Percentiles rank a stretch among this genome's conserved stretches.
Evolutionary conservation across 1,139 yeast genomes (phyloP).

Genomic region (Lodderomyces orthopsilosis): DNA sequence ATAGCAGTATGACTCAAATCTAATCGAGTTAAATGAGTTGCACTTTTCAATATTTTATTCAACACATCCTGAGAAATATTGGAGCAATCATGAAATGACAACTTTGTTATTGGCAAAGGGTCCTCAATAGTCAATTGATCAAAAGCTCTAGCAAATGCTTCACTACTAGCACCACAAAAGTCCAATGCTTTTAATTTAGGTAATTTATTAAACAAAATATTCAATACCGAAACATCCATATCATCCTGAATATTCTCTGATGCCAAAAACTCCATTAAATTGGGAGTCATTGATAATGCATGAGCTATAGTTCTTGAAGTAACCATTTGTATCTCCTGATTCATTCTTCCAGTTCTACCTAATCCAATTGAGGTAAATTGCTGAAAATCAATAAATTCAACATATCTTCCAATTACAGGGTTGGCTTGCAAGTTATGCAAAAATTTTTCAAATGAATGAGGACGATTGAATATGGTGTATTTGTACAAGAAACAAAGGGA

Average conservation of each 20-base stretch:
- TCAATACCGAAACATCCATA: constrained; percentile 59
- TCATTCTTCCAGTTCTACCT: constrained; percentile 88
- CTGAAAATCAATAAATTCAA: constrained; percentile 79
- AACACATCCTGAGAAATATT: constrained; percentile 62
- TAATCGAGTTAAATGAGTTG: constrained; percentile 60
- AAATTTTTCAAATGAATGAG: constrained; percentile 76
- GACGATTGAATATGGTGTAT: constrained; percentile 73
- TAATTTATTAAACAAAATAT: constrained; percentile 58
- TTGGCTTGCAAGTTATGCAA: constrained; percentile 52
- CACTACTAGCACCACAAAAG: constrained; percentile 84
- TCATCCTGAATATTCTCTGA: constrained; percentile 87
- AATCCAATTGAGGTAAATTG: constrained; percentile 88
- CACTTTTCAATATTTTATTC: constrained; percentile 53
- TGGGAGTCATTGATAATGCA: constrained; percentile 63
- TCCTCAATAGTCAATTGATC: constrained; percentile 29
- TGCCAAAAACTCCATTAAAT: constrained; percentile 74
- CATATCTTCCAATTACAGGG: constrained; percentile 59
- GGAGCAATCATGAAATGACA: constrained; percentile 88
- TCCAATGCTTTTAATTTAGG: constrained; percentile 68
- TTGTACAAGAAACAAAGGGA: constrained; percentile 50
- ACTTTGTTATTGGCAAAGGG: constrained; percentile 39
- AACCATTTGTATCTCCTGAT: constrained; percentile 87
- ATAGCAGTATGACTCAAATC: constrained; percentile 84
- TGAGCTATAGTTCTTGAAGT: constrained; percentile 67
- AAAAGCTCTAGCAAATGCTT: constrained; percentile 63